Conservation (phyloP, 768 basidiomycete species). For the Pulveroboletus sp. region DNA sequence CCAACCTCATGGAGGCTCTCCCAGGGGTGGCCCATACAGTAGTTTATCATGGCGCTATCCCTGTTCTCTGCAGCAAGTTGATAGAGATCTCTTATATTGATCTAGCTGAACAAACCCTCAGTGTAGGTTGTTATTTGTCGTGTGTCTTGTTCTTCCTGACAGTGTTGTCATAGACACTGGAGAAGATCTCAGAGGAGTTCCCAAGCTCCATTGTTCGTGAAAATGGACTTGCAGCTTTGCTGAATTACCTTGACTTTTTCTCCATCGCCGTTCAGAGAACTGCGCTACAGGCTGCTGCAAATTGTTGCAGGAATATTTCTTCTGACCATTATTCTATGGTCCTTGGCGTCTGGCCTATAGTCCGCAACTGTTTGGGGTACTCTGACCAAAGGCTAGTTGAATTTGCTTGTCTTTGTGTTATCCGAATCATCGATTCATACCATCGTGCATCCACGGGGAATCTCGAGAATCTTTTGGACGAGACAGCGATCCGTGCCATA, state of each 20-base stretch:
- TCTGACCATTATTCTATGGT: conserved; percentile 88
- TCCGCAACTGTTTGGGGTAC: conserved; percentile 87
- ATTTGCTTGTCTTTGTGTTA: conserved; percentile 91
- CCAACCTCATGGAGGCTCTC: conserved; percentile 98
- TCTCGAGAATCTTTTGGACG: conserved; percentile 81
- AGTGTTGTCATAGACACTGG: conserved; percentile 65
- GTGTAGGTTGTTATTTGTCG: conserved; percentile 54
- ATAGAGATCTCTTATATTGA: conserved; percentile 98
- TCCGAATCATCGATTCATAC: conserved; percentile 90
- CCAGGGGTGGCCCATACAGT: conserved; percentile 97
- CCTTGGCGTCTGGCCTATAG: conserved; percentile 84
- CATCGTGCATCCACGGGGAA: conserved; percentile 79
- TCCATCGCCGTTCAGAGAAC: conserved; percentile 96
- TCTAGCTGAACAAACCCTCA: conserved; percentile 95
- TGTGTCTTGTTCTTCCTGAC: conserved; percentile 8
- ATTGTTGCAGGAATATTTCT: conserved; percentile 91
- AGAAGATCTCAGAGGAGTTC: conserved; percentile 98
- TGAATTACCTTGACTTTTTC: conserved; percentile 98
- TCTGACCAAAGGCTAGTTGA: conserved; percentile 97
- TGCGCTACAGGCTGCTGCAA: conserved; percentile 92
- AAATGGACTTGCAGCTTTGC: conserved; percentile 86
- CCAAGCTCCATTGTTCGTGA: conserved; percentile 94
- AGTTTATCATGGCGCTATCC: conserved; percentile 97
- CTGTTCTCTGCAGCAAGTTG: conserved; percentile 94
- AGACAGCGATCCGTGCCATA: conserved; percentile 73